These are phyloP conservation scores for Fusarium protoensiforme DNA, from an alignment of 2,329 filamentous ascomycete genomes.

Conservation along the genomic window DNA sequence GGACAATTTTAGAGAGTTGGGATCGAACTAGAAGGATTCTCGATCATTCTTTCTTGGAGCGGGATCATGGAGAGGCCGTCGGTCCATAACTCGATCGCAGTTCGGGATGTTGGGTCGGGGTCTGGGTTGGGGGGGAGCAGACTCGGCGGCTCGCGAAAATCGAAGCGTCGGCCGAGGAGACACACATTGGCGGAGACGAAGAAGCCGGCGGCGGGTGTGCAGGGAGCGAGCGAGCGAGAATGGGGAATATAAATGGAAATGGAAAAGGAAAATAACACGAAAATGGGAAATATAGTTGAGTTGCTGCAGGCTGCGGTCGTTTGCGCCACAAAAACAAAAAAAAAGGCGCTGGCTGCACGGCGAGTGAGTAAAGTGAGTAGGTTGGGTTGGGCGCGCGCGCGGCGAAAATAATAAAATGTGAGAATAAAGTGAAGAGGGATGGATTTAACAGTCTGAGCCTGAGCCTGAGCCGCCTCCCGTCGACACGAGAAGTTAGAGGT, in stretches of 20 bases:
- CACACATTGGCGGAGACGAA: constrained; percentile 50
- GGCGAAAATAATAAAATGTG: neutral
- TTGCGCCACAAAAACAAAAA: constrained; percentile 24
- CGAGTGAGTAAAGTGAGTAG: neutral
- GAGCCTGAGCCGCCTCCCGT: constrained; percentile 1
- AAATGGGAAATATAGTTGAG: constrained; percentile 6
- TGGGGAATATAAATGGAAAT: neutral
- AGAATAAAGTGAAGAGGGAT: neutral
- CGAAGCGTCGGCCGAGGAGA: constrained; percentile 48
- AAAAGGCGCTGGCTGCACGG: constrained; percentile 7
- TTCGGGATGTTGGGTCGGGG: constrained; percentile 36
- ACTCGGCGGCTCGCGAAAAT: constrained; percentile 52
- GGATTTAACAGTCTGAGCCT: constrained; percentile 2
- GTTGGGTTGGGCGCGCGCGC: neutral
- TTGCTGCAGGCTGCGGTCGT: constrained; percentile 15
- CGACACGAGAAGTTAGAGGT: neutral
- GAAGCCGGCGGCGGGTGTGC: neutral
- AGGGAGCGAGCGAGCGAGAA: neutral
- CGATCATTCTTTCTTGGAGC: constrained; percentile 50
- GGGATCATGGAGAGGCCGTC: constrained; percentile 44
- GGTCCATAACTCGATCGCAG: constrained; percentile 49
- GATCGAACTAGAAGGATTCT: constrained; percentile 42
- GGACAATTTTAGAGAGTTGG: constrained; percentile 32
- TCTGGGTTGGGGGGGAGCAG: constrained; percentile 40
- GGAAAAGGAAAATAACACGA: neutral